Base-by-base conservation (phyloP, 129 eudicot genomes). In the Lactuca sativa region DNA sequence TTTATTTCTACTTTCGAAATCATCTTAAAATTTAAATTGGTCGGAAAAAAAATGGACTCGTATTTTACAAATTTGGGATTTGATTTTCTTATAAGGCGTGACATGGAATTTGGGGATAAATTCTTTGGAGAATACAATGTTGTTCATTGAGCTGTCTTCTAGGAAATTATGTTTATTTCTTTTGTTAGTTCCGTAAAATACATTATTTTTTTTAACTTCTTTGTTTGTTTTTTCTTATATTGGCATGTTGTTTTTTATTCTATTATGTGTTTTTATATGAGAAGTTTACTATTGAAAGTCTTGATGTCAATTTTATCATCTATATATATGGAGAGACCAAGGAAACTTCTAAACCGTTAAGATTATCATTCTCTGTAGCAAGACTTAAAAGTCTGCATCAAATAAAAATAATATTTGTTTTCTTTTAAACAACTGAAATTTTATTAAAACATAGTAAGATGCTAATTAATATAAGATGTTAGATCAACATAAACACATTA, bases 141-240 rank as follows among this genome's bases (percentile, higher is more conserved):
- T 72, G 38, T 7, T 66, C 55, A 34, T 66, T 61, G 47, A 34
- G 67, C 51, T 74, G 53, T 57, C 58, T 44, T 59, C 77, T 65
- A 57, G 77, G 77, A 72, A 65, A 48, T n/a, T 69, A 71, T 64
- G 77, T 77, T 71, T 48, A 48, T 18, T 44, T 58, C 32, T 13
- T 21, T 64, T 66, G 78, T 71, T 70, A 36, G 38, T 25, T 64
- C 58, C 57, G 53, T 56, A 69, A 55, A 62, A 51, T 47, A 49
- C 80, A 58, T 38, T 32, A 33, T 3, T 31, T 75, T 75, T 30
- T 40, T 16, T 14, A 52, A 52, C 55, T 49, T 73, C n/a, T 53
- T 25, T 40, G 8, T 9, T 6, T 21, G 64, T 25, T 15, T 31
- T 47, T 14, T 59, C 38, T 66, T 65, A 31, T 66, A 21, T 33